These are phyloP conservation scores for Leccinum truebloodii DNA, from an alignment of 768 basidiomycete species.

Conservation along the genomic window DNA sequence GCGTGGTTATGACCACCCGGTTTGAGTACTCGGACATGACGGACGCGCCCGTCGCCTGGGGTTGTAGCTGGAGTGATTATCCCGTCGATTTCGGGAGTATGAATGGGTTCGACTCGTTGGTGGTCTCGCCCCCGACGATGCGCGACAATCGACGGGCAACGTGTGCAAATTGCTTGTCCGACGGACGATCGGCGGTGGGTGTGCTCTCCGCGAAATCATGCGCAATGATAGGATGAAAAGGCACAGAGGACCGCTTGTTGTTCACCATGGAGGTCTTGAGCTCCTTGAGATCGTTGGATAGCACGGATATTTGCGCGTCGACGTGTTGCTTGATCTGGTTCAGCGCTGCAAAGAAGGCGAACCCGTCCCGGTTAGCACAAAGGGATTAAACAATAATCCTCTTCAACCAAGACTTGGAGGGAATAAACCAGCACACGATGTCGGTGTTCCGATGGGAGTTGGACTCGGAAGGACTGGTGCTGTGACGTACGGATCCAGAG, in stretches of 20 bases:
- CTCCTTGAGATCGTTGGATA: too few species aligned
- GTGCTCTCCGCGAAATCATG: conserved; percentile 67
- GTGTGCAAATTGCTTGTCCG: conserved; percentile 71
- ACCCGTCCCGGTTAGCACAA: too few species aligned
- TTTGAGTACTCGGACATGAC: conserved; percentile 71
- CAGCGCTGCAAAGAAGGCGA: too few species aligned
- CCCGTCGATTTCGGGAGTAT: conserved; percentile 68
- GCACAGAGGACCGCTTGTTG: conserved; percentile 55
- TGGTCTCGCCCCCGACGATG: conserved; percentile 50
- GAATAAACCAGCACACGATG: too few species aligned
- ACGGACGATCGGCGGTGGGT: conserved; percentile 62
- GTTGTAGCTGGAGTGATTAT: conserved; percentile 54
- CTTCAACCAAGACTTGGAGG: too few species aligned
- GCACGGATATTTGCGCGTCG: too few species aligned
- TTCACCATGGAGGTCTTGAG: too few species aligned
- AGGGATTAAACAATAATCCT: too few species aligned
- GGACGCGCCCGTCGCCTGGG: conserved; percentile 76
- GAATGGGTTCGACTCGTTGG: conserved; percentile 37
- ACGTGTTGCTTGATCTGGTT: too few species aligned
- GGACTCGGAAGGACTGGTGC: too few species aligned
- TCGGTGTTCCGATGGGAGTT: too few species aligned
- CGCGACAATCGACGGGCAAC: conserved; percentile 75
- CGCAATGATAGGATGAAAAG: conserved; percentile 46
- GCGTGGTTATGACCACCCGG: conserved; percentile 47
- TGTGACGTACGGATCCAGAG: too few species aligned